phyloP scores from a whole-genome alignment of 2,329 filamentous ascomycete species.

The Trichoderma harzianum region DNA sequence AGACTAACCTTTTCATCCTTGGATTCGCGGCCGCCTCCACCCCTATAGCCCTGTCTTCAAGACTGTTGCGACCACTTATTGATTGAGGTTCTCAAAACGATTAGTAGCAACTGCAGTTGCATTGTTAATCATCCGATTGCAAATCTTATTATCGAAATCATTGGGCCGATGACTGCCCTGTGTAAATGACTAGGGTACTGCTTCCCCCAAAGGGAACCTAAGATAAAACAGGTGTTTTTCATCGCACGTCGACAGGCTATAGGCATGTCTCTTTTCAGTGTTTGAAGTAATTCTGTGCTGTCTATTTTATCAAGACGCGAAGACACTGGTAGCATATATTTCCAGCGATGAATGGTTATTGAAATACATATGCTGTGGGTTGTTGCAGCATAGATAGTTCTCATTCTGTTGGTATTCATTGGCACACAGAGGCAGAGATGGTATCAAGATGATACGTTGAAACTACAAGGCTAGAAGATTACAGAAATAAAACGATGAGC shows the following conservation, averaged over 20 bases:
- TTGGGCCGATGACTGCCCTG: no score
- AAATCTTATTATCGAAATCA: no score
- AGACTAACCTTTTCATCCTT: no score
- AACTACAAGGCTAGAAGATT: neutral
- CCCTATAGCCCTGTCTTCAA: no score
- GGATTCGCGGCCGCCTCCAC: no score
- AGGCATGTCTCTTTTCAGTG: neutral
- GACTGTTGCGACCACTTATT: no score
- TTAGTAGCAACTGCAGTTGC: no score
- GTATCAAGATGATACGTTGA: neutral
- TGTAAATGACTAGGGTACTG: no score
- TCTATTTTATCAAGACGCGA: neutral
- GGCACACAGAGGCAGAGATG: neutral
- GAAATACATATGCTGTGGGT: neutral
- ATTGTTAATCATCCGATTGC: no score
- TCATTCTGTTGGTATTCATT: neutral
- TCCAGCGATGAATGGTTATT: neutral
- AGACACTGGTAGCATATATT: neutral
- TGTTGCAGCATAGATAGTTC: neutral
- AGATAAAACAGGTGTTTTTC: no score
- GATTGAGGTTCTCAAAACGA: no score
- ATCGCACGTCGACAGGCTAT: neutral
- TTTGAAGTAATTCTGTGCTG: neutral
- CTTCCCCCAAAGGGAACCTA: no score
- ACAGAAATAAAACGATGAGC: neutral